Conservation (phyloP, 2,329 filamentous ascomycete species). For the Graphilbum ipis-grandicollis region DNA sequence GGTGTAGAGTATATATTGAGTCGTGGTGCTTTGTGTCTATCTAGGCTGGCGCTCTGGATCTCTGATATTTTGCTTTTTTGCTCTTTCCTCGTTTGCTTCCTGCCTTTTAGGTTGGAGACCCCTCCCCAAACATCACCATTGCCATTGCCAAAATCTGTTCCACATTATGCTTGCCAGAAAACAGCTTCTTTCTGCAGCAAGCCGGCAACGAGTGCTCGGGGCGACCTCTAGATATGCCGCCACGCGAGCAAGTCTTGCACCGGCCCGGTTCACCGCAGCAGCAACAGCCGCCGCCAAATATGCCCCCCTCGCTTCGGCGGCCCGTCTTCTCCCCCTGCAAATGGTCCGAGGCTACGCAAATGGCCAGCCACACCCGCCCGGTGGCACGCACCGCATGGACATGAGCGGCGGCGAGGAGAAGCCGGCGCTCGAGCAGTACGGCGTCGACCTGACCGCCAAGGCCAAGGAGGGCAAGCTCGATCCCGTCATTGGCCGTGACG, state of each 20-base stretch:
- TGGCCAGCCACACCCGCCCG: constrained; percentile 70
- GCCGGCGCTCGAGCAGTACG: constrained; percentile 76
- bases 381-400: constrained; percentile 89
- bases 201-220: constrained; percentile 8
- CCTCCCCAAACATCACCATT: no score
- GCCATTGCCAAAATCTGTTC: no score
- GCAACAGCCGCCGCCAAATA: no score
- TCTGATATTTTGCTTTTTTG: not conserved
- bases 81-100: no score
- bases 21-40: no score
- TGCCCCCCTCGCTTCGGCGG: no score
- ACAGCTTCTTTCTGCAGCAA: constrained; percentile 16
- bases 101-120: no score
- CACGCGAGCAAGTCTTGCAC: no score
- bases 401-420: constrained; percentile 63
- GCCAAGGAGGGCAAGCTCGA: constrained; percentile 84
- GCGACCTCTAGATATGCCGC: no score
- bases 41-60: no score
- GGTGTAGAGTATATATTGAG: no score
- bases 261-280: no score
- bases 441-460: constrained; percentile 71
- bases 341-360: constrained; percentile 41
- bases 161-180: constrained; percentile 21
- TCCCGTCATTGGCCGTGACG: constrained; percentile 83
- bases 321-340: constrained; percentile 18